Evolutionary conservation across 371 early-diverging fungal species (phyloP), one percentile per base, ranked within the genome.

Genomic region (Actinomortierella wolfii): DNA sequence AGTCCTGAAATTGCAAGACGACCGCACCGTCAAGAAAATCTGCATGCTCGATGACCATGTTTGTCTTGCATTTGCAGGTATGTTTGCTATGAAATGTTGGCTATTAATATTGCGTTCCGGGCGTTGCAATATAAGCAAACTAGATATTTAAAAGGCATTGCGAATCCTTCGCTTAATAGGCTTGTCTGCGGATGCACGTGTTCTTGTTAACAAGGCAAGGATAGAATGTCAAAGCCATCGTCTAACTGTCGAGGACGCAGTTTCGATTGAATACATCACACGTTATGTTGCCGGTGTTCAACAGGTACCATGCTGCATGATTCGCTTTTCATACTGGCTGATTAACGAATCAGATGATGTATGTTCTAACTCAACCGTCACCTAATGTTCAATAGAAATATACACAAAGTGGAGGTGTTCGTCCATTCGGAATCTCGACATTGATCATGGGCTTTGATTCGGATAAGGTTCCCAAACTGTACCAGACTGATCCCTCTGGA

Each of bases 401-500:
- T 85, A 99, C 99, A 41, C 99, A 99, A 80, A 92, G 94, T 78
- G 97, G 97, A 75, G 98, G 98, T 79, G 93, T 96, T 20, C 92
- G 99, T 76, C 99, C 99, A 25, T 98, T 99, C 81, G 99, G 99
- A 68, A 94, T 99, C 56, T 95, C 97, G 52, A 95, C 97, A 47
- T 85, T 99, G 47, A 85, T 99, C 66, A 92, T 98, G 68, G 99
- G 99, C n/a, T 89, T 93, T 68, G 90, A 89, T 56, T 78, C 83
- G 6, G 89, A 90, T 76, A 87, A 90, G 66, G 83, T 82, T 18
- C 98, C 99, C 34, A 89, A 90, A 74, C 89, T 99, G 60, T 99
- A 94, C 85, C 94, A 98, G 81, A 97, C 99, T 20, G 99, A 99
- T 67, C 99, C 99, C 15, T 97, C 99, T 49, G 99, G 99, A 54